These are phyloP conservation scores for Lasiodiplodia sp. DNA, from an alignment of 2,329 filamentous ascomycete genomes.

Conservation along the genomic window DNA sequence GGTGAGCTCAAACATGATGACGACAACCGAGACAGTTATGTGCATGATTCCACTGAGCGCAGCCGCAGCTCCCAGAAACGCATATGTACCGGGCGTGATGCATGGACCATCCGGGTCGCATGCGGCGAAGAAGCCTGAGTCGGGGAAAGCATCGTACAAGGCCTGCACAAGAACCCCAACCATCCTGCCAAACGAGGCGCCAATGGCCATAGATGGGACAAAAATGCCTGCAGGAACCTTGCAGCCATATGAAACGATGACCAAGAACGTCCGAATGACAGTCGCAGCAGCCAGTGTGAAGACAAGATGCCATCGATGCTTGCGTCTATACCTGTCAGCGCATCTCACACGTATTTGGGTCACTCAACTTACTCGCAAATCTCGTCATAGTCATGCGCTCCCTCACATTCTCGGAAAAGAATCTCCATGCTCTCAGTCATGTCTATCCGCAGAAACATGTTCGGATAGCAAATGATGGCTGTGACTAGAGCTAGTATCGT, in stretches of 20 bases:
- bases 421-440: slow-evolving; percentile 99
- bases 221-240: slow-evolving; percentile 98
- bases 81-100: slow-evolving; percentile 97
- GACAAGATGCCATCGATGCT: slow-evolving; percentile 80
- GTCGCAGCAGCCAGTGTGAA: slow-evolving; percentile 81
- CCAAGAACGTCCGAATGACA: slow-evolving; percentile 78
- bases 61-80: slow-evolving; percentile 90
- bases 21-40: slow-evolving; percentile 93
- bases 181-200: slow-evolving; percentile 90
- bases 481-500: slow-evolving; percentile 83
- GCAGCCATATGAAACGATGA: slow-evolving; percentile 96
- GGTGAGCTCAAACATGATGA: slow-evolving; percentile 99
- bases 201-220: slow-evolving; percentile 96
- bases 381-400: slow-evolving; percentile 84
- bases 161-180: slow-evolving; percentile 95
- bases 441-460: slow-evolving; percentile 92
- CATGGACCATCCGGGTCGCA: slow-evolving; percentile 93
- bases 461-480: slow-evolving; percentile 94
- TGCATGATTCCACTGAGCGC: slow-evolving; percentile 98
- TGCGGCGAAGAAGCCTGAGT: slow-evolving; percentile 83
- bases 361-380: slow-evolving; percentile 73
- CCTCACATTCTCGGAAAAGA: slow-evolving; percentile 91
- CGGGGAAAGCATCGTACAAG: slow-evolving; percentile 82
- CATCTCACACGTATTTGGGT: slow-evolving; percentile 38
- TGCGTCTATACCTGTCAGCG: slow-evolving; percentile 49